Percentiles rank a stretch among this genome's conserved stretches.
These are phyloP conservation scores for Penicillium paradoxum DNA, from an alignment of 495 filamentous ascomycete species.

Conservation along the genomic window DNA sequence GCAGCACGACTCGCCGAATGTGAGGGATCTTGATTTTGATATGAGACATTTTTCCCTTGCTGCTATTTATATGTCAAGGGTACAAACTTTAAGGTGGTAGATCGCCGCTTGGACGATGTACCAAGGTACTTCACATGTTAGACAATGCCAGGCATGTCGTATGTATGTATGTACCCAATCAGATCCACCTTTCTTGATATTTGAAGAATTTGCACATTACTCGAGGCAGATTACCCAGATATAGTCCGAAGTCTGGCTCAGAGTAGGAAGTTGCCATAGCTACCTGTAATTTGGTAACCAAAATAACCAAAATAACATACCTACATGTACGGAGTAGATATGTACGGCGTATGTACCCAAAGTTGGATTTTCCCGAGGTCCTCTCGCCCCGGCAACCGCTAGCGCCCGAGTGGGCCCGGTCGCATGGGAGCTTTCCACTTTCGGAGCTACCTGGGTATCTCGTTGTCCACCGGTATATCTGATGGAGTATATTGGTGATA, in stretches of 20 bases:
- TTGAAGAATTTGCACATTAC: too few species aligned
- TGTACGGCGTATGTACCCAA: too few species aligned
- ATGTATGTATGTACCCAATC: slow-evolving; percentile 15
- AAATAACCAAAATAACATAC: too few species aligned
- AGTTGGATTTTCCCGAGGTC: background rate
- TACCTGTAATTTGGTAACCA: background rate
- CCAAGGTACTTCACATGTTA: slow-evolving; percentile 7
- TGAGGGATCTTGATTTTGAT: slow-evolving; percentile 1
- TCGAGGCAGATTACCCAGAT: too few species aligned
- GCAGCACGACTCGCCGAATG: too few species aligned
- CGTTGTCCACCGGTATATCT: too few species aligned
- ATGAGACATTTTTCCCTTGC: slow-evolving; percentile 25
- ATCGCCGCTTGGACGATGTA: slow-evolving; percentile 24
- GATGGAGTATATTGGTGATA: background rate
- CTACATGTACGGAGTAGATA: too few species aligned
- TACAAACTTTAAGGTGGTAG: slow-evolving; percentile 19
- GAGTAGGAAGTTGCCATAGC: too few species aligned
- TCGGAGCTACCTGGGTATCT: background rate
- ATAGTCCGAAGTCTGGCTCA: too few species aligned
- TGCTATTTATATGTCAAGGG: slow-evolving; percentile 13
- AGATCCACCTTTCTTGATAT: slow-evolving; percentile 5
- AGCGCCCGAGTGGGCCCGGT: slow-evolving; percentile 6
- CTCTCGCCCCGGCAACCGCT: slow-evolving; percentile 5
- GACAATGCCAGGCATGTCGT: slow-evolving; percentile 11
- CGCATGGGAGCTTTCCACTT: slow-evolving; percentile 8